Evolutionary conservation across 495 filamentous ascomycete genomes (phyloP).

Genomic region (Penicillium antarcticum): DNA sequence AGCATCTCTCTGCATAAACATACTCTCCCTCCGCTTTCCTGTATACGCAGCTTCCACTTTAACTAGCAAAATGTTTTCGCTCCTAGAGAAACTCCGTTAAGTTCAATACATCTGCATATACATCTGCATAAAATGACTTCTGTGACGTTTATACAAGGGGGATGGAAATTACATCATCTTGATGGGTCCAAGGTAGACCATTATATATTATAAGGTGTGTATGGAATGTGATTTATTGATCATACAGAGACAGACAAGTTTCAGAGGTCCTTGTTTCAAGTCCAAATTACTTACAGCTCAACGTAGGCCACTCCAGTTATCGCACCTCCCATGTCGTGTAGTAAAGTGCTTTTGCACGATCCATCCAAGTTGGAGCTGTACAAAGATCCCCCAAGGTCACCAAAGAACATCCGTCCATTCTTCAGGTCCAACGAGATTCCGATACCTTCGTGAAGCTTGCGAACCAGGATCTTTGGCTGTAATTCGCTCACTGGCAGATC

Average conservation of each 20-base stretch:
- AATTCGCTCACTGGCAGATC: background rate
- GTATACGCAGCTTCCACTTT: too few species aligned
- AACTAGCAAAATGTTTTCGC: too few species aligned
- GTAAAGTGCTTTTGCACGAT: constrained; percentile 9
- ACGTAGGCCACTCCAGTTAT: constrained; percentile 8
- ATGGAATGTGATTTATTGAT: too few species aligned
- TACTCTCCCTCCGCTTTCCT: too few species aligned
- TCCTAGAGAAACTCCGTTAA: constrained; percentile 42
- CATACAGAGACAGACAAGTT: too few species aligned
- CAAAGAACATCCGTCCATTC: constrained; percentile 11
- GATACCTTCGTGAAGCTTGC: constrained; percentile 4
- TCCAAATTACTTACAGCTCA: background rate
- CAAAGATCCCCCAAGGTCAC: constrained; percentile 12
- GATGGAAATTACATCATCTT: too few species aligned
- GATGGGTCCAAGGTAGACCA: too few species aligned
- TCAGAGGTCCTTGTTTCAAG: too few species aligned
- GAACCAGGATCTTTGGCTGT: constrained; percentile 4
- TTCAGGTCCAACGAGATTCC: constrained; percentile 7
- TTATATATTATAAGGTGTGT: too few species aligned
- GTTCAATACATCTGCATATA: constrained; percentile 43
- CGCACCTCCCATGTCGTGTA: constrained; percentile 6
- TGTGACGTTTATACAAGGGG: too few species aligned
- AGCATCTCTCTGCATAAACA: too few species aligned
- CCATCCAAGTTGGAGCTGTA: constrained; percentile 11
- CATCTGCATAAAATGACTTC: constrained; percentile 45